Evolutionary conservation across 2,329 filamentous ascomycete species (phyloP).

Genomic region (Pyricularia grisea): DNA sequence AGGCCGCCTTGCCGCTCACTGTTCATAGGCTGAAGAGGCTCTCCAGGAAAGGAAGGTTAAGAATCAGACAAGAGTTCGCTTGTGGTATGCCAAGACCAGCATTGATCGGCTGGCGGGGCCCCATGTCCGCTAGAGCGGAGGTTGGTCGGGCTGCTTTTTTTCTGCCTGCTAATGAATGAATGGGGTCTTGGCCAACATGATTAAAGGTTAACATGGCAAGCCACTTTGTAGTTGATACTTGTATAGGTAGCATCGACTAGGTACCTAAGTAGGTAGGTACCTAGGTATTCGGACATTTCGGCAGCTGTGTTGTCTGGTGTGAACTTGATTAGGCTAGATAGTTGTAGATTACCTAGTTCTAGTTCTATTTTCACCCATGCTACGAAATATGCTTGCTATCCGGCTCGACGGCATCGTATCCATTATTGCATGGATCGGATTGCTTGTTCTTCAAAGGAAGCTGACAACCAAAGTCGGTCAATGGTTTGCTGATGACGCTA

Average conservation of each 20-base stretch:
- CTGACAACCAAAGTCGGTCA: not conserved
- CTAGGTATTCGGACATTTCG: too few species aligned
- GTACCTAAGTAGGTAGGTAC: too few species aligned
- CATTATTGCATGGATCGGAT: not conserved
- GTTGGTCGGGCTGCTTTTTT: not conserved
- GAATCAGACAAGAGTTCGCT: not conserved
- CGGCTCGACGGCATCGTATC: not conserved
- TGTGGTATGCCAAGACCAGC: not conserved
- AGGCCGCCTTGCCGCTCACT: too few species aligned
- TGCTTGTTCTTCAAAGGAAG: not conserved
- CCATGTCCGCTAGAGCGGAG: not conserved
- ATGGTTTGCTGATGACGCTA: not conserved
- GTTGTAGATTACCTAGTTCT: too few species aligned
- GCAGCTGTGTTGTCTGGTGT: too few species aligned
- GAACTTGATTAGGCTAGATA: too few species aligned
- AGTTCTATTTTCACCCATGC: too few species aligned
- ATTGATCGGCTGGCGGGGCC: not conserved
- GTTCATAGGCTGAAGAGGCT: not conserved
- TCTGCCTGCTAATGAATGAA: not conserved
- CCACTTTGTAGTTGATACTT: too few species aligned
- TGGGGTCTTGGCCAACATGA: not conserved
- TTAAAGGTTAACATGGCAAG: not conserved
- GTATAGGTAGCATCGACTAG: too few species aligned
- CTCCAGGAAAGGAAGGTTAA: not conserved
- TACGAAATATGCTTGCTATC: too few species aligned